These are phyloP conservation scores for Dioszegia hungarica DNA, from an alignment of 768 basidiomycete genomes.

Conservation along the genomic window DNA sequence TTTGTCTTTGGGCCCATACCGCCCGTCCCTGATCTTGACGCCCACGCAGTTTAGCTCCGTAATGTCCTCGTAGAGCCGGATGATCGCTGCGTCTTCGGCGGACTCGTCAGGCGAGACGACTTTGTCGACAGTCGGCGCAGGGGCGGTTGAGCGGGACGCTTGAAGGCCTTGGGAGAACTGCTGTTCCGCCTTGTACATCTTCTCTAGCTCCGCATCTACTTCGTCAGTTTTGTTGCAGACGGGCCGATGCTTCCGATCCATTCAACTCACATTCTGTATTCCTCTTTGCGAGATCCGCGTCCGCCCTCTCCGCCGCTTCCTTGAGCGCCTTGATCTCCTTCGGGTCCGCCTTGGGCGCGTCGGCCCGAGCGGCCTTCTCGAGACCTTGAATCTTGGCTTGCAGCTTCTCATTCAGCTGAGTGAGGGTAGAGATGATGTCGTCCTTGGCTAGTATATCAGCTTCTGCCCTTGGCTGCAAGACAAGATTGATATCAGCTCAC, in stretches of 20 bases:
- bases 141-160: conserved; percentile 5
- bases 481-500: conserved; percentile 25
- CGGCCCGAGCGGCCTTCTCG: conserved; percentile 20
- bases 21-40: conserved; percentile 55
- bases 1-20: conserved; percentile 51
- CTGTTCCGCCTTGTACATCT: conserved; percentile 42
- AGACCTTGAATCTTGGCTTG: conserved; percentile 24
- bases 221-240: background rate
- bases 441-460: conserved; percentile 35
- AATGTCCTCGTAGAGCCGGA: conserved; percentile 78
- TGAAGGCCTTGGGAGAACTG: conserved; percentile 29
- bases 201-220: conserved; percentile 17
- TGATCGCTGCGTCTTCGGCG: conserved; percentile 59
- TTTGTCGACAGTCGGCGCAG: background rate
- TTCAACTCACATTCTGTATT: conserved; percentile 42
- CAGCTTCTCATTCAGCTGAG: conserved; percentile 36
- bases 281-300: conserved; percentile 18
- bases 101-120: conserved; percentile 26
- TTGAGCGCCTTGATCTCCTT: conserved; percentile 41
- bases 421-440: conserved; percentile 37
- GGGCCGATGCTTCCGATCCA: conserved; percentile 16
- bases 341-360: conserved; percentile 18
- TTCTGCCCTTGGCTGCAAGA: background rate
- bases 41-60: conserved; percentile 70
- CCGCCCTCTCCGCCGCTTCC: conserved; percentile 23